Conservation (phyloP, 2,329 filamentous ascomycete species). For the Rhynchosporium graminicola region DNA sequence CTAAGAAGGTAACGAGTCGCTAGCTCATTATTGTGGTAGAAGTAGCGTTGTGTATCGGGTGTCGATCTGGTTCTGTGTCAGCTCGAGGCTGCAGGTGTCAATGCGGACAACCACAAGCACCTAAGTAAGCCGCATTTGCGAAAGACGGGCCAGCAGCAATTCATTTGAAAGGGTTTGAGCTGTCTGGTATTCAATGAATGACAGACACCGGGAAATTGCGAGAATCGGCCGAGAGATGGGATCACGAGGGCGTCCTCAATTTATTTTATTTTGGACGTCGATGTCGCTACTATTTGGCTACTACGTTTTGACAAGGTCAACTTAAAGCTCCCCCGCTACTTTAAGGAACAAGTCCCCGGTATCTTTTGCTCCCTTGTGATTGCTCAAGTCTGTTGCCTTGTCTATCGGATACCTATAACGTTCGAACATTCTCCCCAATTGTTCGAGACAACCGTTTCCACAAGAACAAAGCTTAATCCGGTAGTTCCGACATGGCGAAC, state of each 20-base stretch:
- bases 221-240: constrained; percentile 13
- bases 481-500: constrained; percentile 10
- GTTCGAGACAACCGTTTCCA: not conserved
- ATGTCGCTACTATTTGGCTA: constrained; percentile 1
- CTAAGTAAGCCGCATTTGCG: constrained; percentile 4
- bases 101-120: constrained; percentile 1
- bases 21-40: not conserved
- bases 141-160: not conserved
- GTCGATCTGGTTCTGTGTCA: constrained; percentile 3
- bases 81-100: not conserved
- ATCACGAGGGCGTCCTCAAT: not conserved
- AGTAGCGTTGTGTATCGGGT: constrained; percentile 1
- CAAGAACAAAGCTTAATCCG: not conserved
- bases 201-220: constrained; percentile 16
- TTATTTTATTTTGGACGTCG: not conserved
- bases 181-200: not conserved
- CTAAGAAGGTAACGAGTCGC: no score
- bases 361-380: no score
- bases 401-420: not conserved
- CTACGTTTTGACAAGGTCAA: not conserved
- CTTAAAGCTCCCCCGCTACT: not conserved
- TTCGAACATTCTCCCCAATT: not conserved
- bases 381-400: no score
- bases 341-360: not conserved
- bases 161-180: constrained; percentile 5